Evolutionary conservation across 768 basidiomycete species (phyloP), one percentile per base, ranked within the genome.

Genomic region (Postia placenta): DNA sequence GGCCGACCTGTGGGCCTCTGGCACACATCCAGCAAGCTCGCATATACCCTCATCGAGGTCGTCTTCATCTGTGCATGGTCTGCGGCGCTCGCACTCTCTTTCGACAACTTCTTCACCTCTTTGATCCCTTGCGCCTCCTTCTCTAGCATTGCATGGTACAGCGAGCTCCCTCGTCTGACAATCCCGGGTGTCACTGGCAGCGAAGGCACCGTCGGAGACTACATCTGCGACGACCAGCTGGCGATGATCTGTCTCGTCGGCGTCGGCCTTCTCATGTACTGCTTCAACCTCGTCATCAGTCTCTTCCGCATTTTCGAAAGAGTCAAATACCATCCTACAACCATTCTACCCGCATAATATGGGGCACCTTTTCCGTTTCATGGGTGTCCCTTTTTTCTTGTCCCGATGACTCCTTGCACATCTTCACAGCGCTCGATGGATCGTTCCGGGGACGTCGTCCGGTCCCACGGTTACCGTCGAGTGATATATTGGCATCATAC

Each of bases 61-160:
- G 72, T 91, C 47, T 92, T 91, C 64, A 92, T 92, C 57, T 94
- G 92, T 67, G 80, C 86, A n/a, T 95, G 92, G 91, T 91, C 89
- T 49, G 87, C 90, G 26, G 83, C 87, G 14, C 75, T 94, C 47
- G 89, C 90, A 15, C 83, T 94, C 46, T 82, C 80, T 53, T 91
- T 94, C 67, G 90, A 94, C 73, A 91, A 95, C 61, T 92, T 84
- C 67, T 92, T 93, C 69, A 93, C 91, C 4, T 88, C 90, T 2
- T 69, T 81, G 20, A 78, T 94, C 40, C 83, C 87, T 26, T 95
- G 92, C 58, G 78, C 86, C 0, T 71, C 82, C 2, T 58, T 68
- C 3, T 74, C 75, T 17, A 70, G 67, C 33, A 81, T 73, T 14
- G 72, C 80, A 17, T 93, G 90, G 90, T 92, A 91, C 64, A 83